These are phyloP conservation scores for Phytophthora syringae DNA, from an alignment of 352 stramenopile species.

Conservation along the genomic window DNA sequence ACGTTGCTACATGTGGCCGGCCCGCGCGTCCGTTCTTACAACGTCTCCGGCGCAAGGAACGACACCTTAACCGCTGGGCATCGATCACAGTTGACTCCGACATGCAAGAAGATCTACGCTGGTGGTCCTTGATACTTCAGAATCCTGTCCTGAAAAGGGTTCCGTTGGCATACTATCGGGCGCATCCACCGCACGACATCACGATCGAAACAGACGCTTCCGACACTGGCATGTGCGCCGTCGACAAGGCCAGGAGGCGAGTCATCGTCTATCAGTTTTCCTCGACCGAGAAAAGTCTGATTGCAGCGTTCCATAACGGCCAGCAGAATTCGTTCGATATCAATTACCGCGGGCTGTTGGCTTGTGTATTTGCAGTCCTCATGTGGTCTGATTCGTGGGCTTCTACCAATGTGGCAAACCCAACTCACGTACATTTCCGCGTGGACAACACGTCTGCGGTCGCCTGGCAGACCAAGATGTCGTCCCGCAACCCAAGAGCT, in stretches of 20 bases:
- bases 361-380: not conserved
- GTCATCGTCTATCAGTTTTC: not conserved
- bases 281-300: not conserved
- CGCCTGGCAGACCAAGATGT: slow-evolving; percentile 7
- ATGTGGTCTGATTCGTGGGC: not conserved
- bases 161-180: slow-evolving; percentile 5
- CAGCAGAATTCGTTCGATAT: not conserved
- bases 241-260: not conserved
- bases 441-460: slow-evolving; percentile 17
- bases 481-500: slow-evolving; percentile 4
- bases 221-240: not conserved
- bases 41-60: not conserved
- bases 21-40: not conserved
- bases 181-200: not conserved
- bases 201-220: slow-evolving; percentile 17
- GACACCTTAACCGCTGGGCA: not conserved
- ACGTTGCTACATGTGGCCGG: not conserved
- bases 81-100: not conserved
- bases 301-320: not conserved
- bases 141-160: slow-evolving; percentile 19
- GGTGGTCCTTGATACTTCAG: slow-evolving; percentile 24
- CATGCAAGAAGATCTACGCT: slow-evolving; percentile 6
- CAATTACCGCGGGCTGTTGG: slow-evolving; percentile 4
- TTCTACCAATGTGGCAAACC: not conserved
- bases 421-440: slow-evolving; percentile 16